Conservation (phyloP, 441 rosid genomes). For the Populus trichocarpa region DNA sequence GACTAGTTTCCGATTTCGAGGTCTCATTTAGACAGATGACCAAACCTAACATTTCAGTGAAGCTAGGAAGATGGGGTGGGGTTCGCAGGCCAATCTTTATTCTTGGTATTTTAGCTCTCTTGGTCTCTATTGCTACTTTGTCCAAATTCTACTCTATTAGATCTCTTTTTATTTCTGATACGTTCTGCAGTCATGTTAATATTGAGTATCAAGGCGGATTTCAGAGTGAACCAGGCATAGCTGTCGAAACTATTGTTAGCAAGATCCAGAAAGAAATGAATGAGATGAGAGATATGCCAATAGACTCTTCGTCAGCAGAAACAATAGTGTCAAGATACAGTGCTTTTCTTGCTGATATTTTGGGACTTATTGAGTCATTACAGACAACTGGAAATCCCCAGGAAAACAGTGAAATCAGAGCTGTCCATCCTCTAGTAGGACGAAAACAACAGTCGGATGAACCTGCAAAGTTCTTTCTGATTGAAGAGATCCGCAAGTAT, state of each 20-base stretch:
- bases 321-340: constrained; percentile 34
- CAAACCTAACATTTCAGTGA: not conserved
- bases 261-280: constrained; percentile 54
- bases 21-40: not conserved
- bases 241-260: constrained; percentile 37
- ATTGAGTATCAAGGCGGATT: constrained; percentile 18
- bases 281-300: constrained; percentile 31
- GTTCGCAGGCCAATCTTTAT: constrained; percentile 13
- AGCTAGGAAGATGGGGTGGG: not conserved
- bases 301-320: constrained; percentile 24
- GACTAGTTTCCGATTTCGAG: not conserved
- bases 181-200: constrained; percentile 40
- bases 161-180: constrained; percentile 43
- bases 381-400: constrained; percentile 27
- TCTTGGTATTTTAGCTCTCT: constrained; percentile 45
- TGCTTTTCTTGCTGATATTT: constrained; percentile 60
- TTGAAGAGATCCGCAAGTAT: constrained; percentile 75
- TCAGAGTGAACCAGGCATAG: constrained; percentile 25
- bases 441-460: constrained; percentile 33
- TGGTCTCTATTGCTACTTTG: constrained; percentile 47
- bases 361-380: constrained; percentile 48
- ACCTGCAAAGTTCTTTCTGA: constrained; percentile 52
- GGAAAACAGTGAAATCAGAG: constrained; percentile 11
- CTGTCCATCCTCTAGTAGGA: constrained; percentile 38
- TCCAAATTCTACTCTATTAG: constrained; percentile 54